These are phyloP conservation scores for Quercus wislizeni DNA, from an alignment of 306 rosid species.

Conservation along the genomic window DNA sequence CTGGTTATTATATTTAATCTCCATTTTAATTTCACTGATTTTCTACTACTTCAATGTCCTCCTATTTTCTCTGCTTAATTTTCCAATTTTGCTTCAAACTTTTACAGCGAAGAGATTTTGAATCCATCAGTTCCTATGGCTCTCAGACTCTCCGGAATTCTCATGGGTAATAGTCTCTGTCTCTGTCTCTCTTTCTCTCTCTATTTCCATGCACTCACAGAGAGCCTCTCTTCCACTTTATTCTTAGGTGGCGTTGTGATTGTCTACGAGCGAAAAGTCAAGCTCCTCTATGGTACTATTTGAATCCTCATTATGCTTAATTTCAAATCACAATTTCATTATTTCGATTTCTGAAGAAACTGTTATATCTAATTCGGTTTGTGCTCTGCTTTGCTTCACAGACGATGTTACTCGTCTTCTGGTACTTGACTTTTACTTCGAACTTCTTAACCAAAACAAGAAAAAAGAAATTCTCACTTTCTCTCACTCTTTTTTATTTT, in stretches of 20 bases:
- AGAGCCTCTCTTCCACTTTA: neutral
- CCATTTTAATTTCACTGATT: neutral
- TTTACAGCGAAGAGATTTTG: conserved; percentile 77
- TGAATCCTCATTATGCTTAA: neutral
- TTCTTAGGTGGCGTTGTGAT: conserved; percentile 86
- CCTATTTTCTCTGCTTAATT: neutral
- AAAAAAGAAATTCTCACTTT: neutral
- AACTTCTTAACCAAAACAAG: no score
- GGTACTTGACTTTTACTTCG: conserved; percentile 37
- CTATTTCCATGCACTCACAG: conserved; percentile 12
- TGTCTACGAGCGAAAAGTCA: conserved; percentile 88
- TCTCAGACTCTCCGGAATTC: conserved; percentile 91
- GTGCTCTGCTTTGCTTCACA: conserved; percentile 23
- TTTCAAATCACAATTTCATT: conserved; percentile 1
- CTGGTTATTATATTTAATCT: conserved; percentile 38
- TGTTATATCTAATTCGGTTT: neutral
- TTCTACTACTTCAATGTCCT: neutral
- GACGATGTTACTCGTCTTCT: conserved; percentile 81
- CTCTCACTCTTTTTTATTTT: neutral
- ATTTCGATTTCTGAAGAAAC: neutral
- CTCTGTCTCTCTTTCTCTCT: neutral
- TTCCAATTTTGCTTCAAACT: neutral
- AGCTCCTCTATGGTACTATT: conserved; percentile 58
- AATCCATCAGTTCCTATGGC: conserved; percentile 93
- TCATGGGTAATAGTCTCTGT: conserved; percentile 63